Evolutionary conservation across 768 basidiomycete species (phyloP).

Genomic region (Pholiota conissans): DNA sequence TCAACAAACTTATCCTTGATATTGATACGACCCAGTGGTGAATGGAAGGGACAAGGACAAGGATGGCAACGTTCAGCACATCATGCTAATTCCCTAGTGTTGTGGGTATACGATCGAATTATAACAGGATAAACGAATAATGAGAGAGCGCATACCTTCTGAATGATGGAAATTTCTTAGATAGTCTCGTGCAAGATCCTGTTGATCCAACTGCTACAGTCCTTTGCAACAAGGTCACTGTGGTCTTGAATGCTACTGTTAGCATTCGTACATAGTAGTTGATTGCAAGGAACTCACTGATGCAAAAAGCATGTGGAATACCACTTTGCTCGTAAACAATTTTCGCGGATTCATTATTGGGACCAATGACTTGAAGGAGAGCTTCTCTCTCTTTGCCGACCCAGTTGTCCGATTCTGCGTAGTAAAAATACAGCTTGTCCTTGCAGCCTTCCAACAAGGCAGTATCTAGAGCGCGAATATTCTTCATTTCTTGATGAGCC

Average conservation of each 20-base stretch:
- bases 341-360: constrained; percentile 28
- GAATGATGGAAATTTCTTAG: no score
- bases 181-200: background rate
- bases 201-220: constrained; percentile 47
- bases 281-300: constrained; percentile 50
- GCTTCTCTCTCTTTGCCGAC: constrained; percentile 55
- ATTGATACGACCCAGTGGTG: no score
- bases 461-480: constrained; percentile 53
- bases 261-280: background rate
- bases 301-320: constrained; percentile 74
- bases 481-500: constrained; percentile 69
- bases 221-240: constrained; percentile 45
- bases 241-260: constrained; percentile 41
- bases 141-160: no score
- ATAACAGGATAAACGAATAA: no score
- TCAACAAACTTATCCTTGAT: no score
- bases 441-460: constrained; percentile 39
- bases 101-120: no score
- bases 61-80: no score
- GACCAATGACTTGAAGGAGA: constrained; percentile 42
- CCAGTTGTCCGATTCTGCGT: constrained; percentile 67
- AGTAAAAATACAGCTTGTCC: constrained; percentile 49
- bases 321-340: constrained; percentile 45
- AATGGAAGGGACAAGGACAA: no score
- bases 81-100: no score